Base-by-base conservation (phyloP, 305 asterid species). In the Lippia alba region DNA sequence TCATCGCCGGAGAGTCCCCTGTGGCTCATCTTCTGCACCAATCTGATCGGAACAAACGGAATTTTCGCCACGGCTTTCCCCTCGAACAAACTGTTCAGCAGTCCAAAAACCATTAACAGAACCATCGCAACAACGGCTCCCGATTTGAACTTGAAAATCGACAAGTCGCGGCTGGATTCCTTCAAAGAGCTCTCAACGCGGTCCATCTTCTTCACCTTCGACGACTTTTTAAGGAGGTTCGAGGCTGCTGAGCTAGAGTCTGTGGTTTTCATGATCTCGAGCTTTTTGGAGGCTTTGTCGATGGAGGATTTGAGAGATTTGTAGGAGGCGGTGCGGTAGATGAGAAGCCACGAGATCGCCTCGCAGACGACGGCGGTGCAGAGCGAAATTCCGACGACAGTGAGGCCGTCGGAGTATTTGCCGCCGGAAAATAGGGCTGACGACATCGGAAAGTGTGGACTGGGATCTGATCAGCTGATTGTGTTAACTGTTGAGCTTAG, bases 1-100 rank as follows among this genome's bases (percentile, higher is more conserved):
- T 94, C 99, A 36, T 81, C 85, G 60, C 98, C 99, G 4, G 79
- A 32, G 80, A 94, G 79, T 5, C 99, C 99, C 51, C 99, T 83
- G 53, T 94, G 99, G 75, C 97, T 89, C 99, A 94, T 94, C 90
- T 94, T 94, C 93, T 94, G 99, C 53, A 94, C 89, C 76, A 94
- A 49, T 33, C 63, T 74, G 0, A 91, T 78, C 30, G 99, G 97
- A 7, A 88, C 87, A 61, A 94, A 94, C 3, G 99, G 99, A n/a
- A 94, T 80, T 71, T 94, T 94, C 0, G 99, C 99, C 3, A 91
- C 98, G 0, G 87, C 56, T 54, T 86, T 89, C 11, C 98, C 98
- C 54, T 92, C 98, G 12, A 92, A 90, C 74, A 94, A 59, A 14
- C 89, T 88, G 48, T 94, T 94, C 15, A 94, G 65, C 17, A 94